Base-by-base conservation (phyloP, 1,284 basidiomycete species). In the Papiliotrema laurentii region DNA sequence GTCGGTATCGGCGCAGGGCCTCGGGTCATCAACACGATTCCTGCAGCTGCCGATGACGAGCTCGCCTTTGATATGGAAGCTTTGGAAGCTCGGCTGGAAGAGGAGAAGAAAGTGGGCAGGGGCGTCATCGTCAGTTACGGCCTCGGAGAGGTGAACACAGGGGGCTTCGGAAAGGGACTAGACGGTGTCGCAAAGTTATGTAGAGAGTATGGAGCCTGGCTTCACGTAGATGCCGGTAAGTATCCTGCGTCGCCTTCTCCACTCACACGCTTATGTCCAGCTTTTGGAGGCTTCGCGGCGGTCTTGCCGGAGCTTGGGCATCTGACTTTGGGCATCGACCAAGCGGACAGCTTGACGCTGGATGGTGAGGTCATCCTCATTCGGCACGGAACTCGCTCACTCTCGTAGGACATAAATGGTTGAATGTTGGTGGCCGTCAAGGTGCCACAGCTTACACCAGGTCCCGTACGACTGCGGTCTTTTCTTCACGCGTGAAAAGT, bases 141-240 rank as follows among this genome's bases (percentile, higher is more conserved):
- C 3, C 61, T 77, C 21, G 78, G 78, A 5, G 78, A 80, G 58
- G 78, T 80, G 27, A 80, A 79, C 56, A 79, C 78, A 50, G 76
- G 76, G 19, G 75, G 68, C 2, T 73, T 75, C 45, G 76, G 72
- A 2, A 61, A 59, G 10, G 58, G 66, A 13, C 48, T 74, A 25
- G 55, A 49, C 13, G 49, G 59, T 2, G 63, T 79, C 10, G 66
- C 72, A 3, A 49, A 43, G 3, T 55, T 79, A 25, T 78, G 76
- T 48, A 68, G 71, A 44, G 33, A 51, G 25, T 75, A 76, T 50
- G 61, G 57, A 5, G 75, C 75, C 0, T 80, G 78, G 78, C 56
- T 80, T 3, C 78, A 80, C 55, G 64, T 79, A 28, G 79, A 79
- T 58, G 78, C 73, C 4, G 76, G 75, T 76, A 38, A 45, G 70